Percentiles rank a stretch among this genome's conserved stretches.
Evolutionary conservation across 208 protist genomes (phyloP).

Genomic region (Giardia muris): DNA sequence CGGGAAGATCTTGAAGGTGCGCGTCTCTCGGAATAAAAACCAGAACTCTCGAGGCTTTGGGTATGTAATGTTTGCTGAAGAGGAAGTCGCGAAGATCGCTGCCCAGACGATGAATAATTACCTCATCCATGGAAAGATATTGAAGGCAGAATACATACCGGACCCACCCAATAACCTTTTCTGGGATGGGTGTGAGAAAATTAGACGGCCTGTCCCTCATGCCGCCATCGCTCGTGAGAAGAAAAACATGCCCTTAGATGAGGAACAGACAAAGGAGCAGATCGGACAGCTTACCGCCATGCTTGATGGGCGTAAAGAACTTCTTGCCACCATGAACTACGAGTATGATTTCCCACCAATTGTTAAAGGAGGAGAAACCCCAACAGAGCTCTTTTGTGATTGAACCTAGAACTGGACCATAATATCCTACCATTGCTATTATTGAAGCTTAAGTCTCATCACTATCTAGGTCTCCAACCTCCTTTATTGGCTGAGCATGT

Average conservation of each 20-base stretch:
- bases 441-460: background rate
- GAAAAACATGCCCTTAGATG: background rate
- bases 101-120: constrained; percentile 2
- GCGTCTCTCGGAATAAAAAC: background rate
- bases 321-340: too few species aligned
- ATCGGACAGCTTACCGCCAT: too few species aligned
- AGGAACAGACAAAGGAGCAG: background rate
- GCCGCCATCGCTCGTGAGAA: background rate
- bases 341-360: background rate
- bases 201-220: background rate
- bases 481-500: background rate
- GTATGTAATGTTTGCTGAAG: background rate
- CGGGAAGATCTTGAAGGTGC: background rate
- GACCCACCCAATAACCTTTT: background rate
- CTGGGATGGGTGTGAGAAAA: background rate
- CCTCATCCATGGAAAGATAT: background rate
- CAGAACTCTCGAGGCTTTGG: constrained; percentile 1
- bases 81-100: background rate
- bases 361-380: too few species aligned
- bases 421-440: too few species aligned
- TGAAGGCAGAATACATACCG: background rate
- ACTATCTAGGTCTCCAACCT: constrained; percentile 20
- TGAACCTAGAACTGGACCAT: too few species aligned
- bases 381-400: too few species aligned
- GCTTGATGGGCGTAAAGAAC: too few species aligned